Base-by-base conservation (phyloP, 768 basidiomycete species). In the Lactifluus echinatus region DNA sequence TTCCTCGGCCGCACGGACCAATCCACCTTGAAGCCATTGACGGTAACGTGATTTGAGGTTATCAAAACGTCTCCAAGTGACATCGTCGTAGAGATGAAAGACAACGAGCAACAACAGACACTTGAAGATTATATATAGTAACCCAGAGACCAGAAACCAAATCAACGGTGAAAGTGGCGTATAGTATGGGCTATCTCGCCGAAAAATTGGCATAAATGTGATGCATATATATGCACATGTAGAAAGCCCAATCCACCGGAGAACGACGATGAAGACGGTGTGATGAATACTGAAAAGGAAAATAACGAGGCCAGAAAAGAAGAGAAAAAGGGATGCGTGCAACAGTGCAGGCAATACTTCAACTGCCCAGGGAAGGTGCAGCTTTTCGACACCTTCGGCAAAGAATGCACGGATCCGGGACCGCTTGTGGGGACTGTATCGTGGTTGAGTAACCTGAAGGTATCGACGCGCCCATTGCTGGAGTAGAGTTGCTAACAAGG, bases 221-320 rank as follows among this genome's bases (percentile, higher is more conserved):
- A 56, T 49, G 31, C 14, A 56, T 34, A 34, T 26, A 40, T 49
- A 56, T 24, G 28, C 19, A 12, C 37, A 21, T 6, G 17, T 7
- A 4, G 17, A 37, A 29, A 48, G 28, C 17, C 54, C 34, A 10
- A 54, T 26, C 36, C 42, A 57, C 21, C 29, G 21, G 23, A 55
- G 14, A 15, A 28, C 43, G 12, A 52, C 3, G 3, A 31, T 36
- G 21, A 52, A 57, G 17, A 57, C 24, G 2, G 56, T 37, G 43
- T 29, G 52, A 55, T 53, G 40, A 55, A 55, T 26, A 24, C 19
- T 29, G 42, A 26, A 44, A 28, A 52, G 55, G 42, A 56, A 56
- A 33, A 56, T 7, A 2, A 33, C 48, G 24, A 56, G 48, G 15
- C 49, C 55, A 19, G 21, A 4, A n/a, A 53, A 55, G 26, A 55